Percentiles rank a stretch among this genome's conserved stretches.
These are phyloP conservation scores for Fusarium oxysporum DNA, from an alignment of 2,329 filamentous ascomycete genomes.

Conservation along the genomic window DNA sequence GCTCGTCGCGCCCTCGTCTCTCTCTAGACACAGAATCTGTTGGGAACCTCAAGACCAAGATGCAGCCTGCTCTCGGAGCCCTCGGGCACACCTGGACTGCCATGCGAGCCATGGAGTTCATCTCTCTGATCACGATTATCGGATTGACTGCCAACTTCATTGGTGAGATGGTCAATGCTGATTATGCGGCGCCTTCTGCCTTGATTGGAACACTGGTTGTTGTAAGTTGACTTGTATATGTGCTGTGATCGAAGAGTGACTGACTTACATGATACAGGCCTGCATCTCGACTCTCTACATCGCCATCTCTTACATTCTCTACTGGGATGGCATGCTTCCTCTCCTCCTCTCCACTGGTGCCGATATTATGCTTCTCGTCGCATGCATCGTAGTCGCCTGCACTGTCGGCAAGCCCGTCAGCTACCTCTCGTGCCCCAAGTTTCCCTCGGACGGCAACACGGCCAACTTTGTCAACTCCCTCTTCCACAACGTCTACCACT, in stretches of 20 bases:
- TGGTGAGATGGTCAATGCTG: conserved; percentile 74
- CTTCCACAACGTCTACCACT: conserved; percentile 54
- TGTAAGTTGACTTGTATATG: conserved; percentile 65
- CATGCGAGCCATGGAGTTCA: conserved; percentile 76
- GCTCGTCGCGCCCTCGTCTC: conserved; percentile 55
- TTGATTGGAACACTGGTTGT: conserved; percentile 83
- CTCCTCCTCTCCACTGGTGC: conserved; percentile 74
- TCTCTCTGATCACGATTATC: conserved; percentile 80
- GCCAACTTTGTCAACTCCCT: conserved; percentile 59
- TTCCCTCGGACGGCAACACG: conserved; percentile 57
- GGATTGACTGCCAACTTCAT: conserved; percentile 88
- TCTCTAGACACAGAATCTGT: conserved; percentile 54
- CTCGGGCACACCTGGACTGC: conserved; percentile 83
- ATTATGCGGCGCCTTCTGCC: conserved; percentile 75
- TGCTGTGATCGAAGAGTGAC: neutral
- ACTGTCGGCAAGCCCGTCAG: conserved; percentile 84
- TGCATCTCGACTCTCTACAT: conserved; percentile 84
- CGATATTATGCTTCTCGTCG: conserved; percentile 78
- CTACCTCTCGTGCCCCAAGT: conserved; percentile 75
- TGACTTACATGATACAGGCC: conserved; percentile 63
- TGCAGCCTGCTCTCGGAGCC: conserved; percentile 72
- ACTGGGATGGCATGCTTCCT: conserved; percentile 79
- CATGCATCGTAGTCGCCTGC: conserved; percentile 80
- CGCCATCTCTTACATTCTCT: conserved; percentile 83
- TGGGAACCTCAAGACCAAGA: conserved; percentile 47